Conservation (phyloP, 2,329 filamentous ascomycete species). For the Diaporthe amygdali region DNA sequence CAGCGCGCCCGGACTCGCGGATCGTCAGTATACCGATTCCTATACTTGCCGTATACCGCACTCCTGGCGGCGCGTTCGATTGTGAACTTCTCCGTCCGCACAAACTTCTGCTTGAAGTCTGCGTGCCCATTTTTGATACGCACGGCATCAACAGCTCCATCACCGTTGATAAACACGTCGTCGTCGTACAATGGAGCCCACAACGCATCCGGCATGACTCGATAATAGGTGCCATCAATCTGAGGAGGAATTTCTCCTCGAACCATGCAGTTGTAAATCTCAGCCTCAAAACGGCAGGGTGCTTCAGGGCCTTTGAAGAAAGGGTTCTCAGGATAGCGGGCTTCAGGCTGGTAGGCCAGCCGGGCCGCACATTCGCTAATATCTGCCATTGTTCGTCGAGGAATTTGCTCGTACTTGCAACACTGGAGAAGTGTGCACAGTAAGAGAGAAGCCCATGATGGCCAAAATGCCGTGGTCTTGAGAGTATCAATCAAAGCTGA, state of each 20-base stretch:
- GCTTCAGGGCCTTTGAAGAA: slow-evolving; percentile 19
- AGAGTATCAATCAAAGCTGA: neutral
- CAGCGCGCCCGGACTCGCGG: slow-evolving; percentile 46
- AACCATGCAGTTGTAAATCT: slow-evolving; percentile 17
- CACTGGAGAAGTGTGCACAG: too few species aligned
- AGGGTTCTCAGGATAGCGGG: slow-evolving; percentile 7
- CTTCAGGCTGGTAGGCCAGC: slow-evolving; percentile 13
- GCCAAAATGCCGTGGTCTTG: neutral
- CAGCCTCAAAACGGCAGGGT: slow-evolving; percentile 13
- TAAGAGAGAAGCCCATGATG: neutral
- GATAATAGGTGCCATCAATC: slow-evolving; percentile 21
- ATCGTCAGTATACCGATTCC: slow-evolving; percentile 19
- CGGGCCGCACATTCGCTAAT: slow-evolving; percentile 13
- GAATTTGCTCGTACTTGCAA: too few species aligned
- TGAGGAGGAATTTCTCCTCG: slow-evolving; percentile 12
- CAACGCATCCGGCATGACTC: slow-evolving; percentile 14
- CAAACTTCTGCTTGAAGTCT: slow-evolving; percentile 21
- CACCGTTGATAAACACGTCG: slow-evolving; percentile 18
- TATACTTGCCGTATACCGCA: slow-evolving; percentile 13
- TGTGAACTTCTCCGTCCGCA: slow-evolving; percentile 16
- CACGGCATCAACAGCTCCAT: slow-evolving; percentile 14
- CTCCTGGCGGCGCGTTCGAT: slow-evolving; percentile 4
- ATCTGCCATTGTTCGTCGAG: neutral
- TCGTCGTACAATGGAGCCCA: slow-evolving; percentile 14
- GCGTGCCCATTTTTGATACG: slow-evolving; percentile 20